Evolutionary conservation across 495 filamentous ascomycete species (phyloP).

Genomic region (Tuber calosporum): DNA sequence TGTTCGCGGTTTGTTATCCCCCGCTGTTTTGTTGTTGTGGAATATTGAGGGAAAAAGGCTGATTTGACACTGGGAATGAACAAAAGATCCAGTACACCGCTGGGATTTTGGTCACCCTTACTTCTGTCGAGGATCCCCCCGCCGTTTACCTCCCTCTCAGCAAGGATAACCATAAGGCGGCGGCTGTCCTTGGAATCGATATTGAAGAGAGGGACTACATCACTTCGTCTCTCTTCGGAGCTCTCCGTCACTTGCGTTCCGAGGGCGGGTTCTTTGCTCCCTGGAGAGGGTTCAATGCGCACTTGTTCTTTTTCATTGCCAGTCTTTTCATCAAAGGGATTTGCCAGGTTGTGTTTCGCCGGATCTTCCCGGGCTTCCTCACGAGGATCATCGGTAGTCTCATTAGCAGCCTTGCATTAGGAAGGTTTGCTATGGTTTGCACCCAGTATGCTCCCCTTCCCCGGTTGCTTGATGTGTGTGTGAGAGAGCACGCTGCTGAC

Average conservation of each 20-base stretch:
- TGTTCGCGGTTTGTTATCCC: background rate
- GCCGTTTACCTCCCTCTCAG: constrained; percentile 48
- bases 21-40: background rate
- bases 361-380: constrained; percentile 41
- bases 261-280: constrained; percentile 51
- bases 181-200: constrained; percentile 7
- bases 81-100: constrained; percentile 53
- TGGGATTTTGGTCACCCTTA: constrained; percentile 53
- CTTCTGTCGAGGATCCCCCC: constrained; percentile 57
- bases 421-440: constrained; percentile 31
- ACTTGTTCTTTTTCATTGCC: background rate
- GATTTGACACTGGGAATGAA: background rate
- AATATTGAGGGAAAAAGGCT: background rate
- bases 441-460: constrained; percentile 29
- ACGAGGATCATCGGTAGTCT: constrained; percentile 41
- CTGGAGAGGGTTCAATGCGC: constrained; percentile 44
- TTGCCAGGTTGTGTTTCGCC: constrained; percentile 40
- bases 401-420: constrained; percentile 42
- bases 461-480: background rate
- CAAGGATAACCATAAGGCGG: constrained; percentile 36
- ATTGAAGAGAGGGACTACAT: constrained; percentile 47
- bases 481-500: background rate
- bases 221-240: constrained; percentile 53
- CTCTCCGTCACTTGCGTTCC: constrained; percentile 53
- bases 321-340: constrained; percentile 14